phyloP scores from a whole-genome alignment of 176 grass and related monocot genomes.

The Miscanthus lutarioriparius region DNA sequence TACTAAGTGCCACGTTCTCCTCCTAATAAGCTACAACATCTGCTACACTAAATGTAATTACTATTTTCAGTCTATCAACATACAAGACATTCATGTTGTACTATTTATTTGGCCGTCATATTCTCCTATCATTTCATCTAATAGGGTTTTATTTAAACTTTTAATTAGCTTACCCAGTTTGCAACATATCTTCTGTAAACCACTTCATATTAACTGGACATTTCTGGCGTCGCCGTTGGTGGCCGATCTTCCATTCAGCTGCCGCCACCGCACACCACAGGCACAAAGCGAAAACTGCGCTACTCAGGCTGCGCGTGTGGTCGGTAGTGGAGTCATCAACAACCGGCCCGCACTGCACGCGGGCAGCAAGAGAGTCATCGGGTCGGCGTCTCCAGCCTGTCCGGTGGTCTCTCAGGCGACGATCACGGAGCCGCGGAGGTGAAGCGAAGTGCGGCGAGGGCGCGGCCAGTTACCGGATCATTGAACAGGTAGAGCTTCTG shows the following conservation, averaged over 20 bases:
- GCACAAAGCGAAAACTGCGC: background rate
- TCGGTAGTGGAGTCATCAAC: background rate
- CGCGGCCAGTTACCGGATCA: background rate
- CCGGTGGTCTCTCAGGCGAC: background rate
- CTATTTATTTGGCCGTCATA: too few relatives aligned
- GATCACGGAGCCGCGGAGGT: background rate
- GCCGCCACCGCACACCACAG: background rate
- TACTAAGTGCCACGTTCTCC: too few relatives aligned
- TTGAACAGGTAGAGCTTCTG: background rate
- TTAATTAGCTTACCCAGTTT: too few relatives aligned
- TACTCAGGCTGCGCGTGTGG: background rate
- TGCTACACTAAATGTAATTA: too few relatives aligned
- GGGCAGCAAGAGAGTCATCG: background rate
- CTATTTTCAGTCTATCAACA: too few relatives aligned
- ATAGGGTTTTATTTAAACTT: too few relatives aligned
- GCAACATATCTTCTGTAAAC: too few relatives aligned
- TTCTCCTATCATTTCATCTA: too few relatives aligned
- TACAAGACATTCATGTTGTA: too few relatives aligned
- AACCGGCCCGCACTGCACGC: background rate
- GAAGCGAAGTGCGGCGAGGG: background rate
- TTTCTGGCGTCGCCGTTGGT: too few relatives aligned
- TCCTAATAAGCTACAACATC: too few relatives aligned
- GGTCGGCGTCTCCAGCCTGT: background rate
- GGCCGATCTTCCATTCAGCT: background rate
- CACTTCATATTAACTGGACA: too few relatives aligned